Evolutionary conservation across 306 rosid genomes (phyloP), one percentile per base, ranked within the genome.

Genomic region (Dicorynia guianensis): DNA sequence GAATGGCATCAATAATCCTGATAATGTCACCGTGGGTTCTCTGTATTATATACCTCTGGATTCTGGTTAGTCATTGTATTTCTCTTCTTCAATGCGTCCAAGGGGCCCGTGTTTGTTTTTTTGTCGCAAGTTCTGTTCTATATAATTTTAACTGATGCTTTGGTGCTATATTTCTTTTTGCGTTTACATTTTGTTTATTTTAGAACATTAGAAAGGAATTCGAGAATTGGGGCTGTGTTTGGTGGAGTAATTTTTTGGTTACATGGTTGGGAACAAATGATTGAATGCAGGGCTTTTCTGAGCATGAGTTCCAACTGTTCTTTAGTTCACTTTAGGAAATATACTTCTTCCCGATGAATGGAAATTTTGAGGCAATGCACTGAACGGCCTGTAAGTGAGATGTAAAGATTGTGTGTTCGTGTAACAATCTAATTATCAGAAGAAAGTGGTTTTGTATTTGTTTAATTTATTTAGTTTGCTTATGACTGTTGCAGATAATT

Each of bases 31-130:
- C 46, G 91, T 84, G 8, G 97, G 93, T 62, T 87, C 97, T 38
- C 85, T 95, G 39, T 95, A 87, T 90, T 92, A 89, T 77, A 84
- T 95, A 19, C 99, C 99, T 76, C 81, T 95, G 33, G 73, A 95
- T 90, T 95, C 99, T 36, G 99, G 99, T 92, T 10, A 73, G 91
- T 82, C 72, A 46, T 19, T 72, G 53, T 38, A 71, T 53, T 74
- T 38, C 38, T 49, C 35, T 67, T 85, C 36, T 67, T 85, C 36
- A 46, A 55, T 42, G 38, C 8, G 55, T 48, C 8, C 42, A 53
- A 38, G 30, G 7, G 66, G 50, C 13, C 20, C 54, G 8, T 59
- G 40, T 57, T 61, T 25, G 14, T 46, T 0, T 55, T 76, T 83
- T 10, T 59, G 35, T 40, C 2, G 10, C 18, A 8, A 50, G 36